These are phyloP conservation scores for Arthrobotrys iridis DNA, from an alignment of 2,329 filamentous ascomycete genomes.

Conservation along the genomic window DNA sequence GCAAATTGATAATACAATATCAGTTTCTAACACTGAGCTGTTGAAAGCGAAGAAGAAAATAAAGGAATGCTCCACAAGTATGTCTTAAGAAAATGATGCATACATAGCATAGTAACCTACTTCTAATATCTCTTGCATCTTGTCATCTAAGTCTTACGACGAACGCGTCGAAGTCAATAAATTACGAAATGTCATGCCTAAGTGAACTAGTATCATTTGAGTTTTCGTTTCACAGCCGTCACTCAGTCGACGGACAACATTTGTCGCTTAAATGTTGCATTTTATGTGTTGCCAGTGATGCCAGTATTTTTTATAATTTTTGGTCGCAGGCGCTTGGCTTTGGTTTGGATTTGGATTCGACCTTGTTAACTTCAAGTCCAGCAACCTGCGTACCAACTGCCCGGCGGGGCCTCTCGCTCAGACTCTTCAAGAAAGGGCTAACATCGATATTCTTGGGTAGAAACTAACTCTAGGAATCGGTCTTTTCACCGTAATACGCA, in stretches of 20 bases:
- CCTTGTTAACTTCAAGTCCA: neutral
- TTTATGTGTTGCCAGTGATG: slow-evolving; percentile 6
- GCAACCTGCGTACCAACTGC: slow-evolving; percentile 7
- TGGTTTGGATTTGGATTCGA: neutral
- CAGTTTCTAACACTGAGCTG: neutral
- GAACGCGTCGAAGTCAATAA: too few relatives aligned
- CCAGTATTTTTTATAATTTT: slow-evolving; percentile 9
- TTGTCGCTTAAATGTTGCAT: neutral
- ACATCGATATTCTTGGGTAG: neutral
- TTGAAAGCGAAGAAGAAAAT: neutral
- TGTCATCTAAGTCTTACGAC: too few relatives aligned
- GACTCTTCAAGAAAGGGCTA: neutral
- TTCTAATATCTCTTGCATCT: too few relatives aligned
- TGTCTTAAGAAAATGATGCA: too few relatives aligned
- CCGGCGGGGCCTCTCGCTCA: slow-evolving; percentile 9
- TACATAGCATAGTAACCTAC: too few relatives aligned
- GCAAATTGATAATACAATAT: slow-evolving; percentile 10
- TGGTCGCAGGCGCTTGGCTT: slow-evolving; percentile 13
- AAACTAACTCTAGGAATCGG: neutral
- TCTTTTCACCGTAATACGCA: neutral
- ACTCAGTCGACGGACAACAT: too few relatives aligned
- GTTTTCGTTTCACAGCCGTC: too few relatives aligned
- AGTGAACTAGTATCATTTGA: too few relatives aligned
- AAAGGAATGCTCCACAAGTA: too few relatives aligned
- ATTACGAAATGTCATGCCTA: too few relatives aligned